Conservation (phyloP, 805 yeast species). For the Maudiozyma bulderi region DNA sequence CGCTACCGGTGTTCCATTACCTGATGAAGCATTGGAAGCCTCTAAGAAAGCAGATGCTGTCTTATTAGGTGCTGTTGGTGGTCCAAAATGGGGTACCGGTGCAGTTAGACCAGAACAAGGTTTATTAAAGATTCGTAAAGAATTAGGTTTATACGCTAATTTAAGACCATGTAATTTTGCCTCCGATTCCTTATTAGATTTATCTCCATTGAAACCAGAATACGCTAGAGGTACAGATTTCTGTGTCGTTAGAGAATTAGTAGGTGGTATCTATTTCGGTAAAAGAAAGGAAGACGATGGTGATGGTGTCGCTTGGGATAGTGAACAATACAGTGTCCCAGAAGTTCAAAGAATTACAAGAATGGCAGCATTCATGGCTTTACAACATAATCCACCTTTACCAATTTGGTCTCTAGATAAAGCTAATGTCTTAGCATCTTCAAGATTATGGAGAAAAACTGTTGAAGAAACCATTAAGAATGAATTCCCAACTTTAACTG, state of each 20-base stretch:
- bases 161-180: conserved; percentile 94
- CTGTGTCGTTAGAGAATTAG: conserved; percentile 89
- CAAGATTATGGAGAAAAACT: conserved; percentile 92
- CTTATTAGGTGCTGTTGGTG: conserved; percentile 96
- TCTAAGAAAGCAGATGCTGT: conserved; percentile 88
- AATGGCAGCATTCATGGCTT: conserved; percentile 96
- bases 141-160: conserved; percentile 87
- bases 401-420: conserved; percentile 95
- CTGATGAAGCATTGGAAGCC: conserved; percentile 74
- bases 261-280: conserved; percentile 97
- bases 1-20: conserved; percentile 86
- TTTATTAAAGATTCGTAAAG: conserved; percentile 85
- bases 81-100: conserved; percentile 99
- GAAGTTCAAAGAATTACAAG: conserved; percentile 94
- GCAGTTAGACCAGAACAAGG: conserved; percentile 97
- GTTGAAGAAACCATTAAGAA: conserved; percentile 74
- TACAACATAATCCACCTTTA: conserved; percentile 86
- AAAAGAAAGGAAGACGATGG: conserved; percentile 89
- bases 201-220: conserved; percentile 82
- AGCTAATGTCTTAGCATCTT: conserved; percentile 94
- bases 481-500: conserved; percentile 82
- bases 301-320: conserved; percentile 80
- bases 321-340: conserved; percentile 82
- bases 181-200: conserved; percentile 68
- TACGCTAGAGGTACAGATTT: conserved; percentile 86